Percentiles rank a stretch among this genome's conserved stretches.
Evolutionary conservation across 805 yeast species (phyloP).

Genomic region (Lachancea waltii): DNA sequence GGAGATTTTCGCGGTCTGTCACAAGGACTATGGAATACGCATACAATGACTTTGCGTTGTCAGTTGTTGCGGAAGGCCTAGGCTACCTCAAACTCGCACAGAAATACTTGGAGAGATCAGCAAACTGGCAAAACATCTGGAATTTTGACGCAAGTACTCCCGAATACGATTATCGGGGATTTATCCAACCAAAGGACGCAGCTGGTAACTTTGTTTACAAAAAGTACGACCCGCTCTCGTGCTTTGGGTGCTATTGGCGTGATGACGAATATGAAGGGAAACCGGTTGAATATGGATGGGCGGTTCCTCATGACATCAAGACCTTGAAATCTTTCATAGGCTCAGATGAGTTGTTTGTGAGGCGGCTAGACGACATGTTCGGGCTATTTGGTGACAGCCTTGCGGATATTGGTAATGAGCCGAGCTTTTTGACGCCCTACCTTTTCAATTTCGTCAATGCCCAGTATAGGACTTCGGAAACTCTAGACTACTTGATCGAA

Average conservation of each 20-base stretch:
- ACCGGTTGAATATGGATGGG: slow-evolving; percentile 35
- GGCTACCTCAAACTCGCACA: slow-evolving; percentile 19
- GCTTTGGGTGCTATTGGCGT: slow-evolving; percentile 34
- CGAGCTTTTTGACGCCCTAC: slow-evolving; percentile 34
- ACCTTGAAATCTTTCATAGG: slow-evolving; percentile 29
- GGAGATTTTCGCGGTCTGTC: slow-evolving; percentile 31
- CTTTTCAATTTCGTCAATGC: slow-evolving; percentile 31
- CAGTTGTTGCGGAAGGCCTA: slow-evolving; percentile 32
- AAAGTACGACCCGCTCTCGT: slow-evolving; percentile 29
- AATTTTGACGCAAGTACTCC: slow-evolving; percentile 24
- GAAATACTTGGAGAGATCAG: slow-evolving; percentile 31
- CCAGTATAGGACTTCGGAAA: slow-evolving; percentile 29
- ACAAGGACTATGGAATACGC: slow-evolving; percentile 36
- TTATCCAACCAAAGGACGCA: slow-evolving; percentile 31
- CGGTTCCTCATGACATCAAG: slow-evolving; percentile 33
- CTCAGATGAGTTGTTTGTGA: slow-evolving; percentile 22
- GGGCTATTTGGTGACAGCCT: slow-evolving; percentile 25
- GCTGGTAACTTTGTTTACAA: slow-evolving; percentile 27
- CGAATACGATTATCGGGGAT: slow-evolving; percentile 27
- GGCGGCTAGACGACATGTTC: slow-evolving; percentile 35
- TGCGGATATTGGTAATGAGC: slow-evolving; percentile 36
- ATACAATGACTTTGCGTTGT: slow-evolving; percentile 33
- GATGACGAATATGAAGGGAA: slow-evolving; percentile 33
- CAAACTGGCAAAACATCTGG: slow-evolving; percentile 36
- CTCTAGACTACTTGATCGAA: slow-evolving; percentile 28